Evolutionary conservation across 768 basidiomycete genomes (phyloP).

Genomic region (Gloeostereum incarnatum): DNA sequence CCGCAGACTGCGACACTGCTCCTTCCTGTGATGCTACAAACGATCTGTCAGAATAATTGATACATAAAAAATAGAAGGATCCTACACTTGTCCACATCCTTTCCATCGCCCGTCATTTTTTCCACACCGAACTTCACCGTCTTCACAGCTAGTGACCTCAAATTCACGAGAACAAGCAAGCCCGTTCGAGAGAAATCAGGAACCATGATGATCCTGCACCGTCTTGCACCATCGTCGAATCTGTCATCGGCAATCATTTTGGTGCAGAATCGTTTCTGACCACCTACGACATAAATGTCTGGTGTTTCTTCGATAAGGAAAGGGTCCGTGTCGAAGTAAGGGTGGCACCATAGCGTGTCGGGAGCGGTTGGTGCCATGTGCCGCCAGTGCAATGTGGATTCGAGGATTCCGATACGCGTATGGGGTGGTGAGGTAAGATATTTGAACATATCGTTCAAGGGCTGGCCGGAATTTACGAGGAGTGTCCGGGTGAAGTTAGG

Average conservation of each 20-base stretch:
- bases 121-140: constrained; percentile 49
- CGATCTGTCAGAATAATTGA: no score
- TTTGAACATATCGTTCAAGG: constrained; percentile 91
- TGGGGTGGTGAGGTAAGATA: constrained; percentile 70
- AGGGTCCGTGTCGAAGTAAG: constrained; percentile 80
- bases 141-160: constrained; percentile 65
- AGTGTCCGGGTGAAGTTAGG: constrained; percentile 40
- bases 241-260: constrained; percentile 43
- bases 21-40: no score
- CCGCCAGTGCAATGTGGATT: constrained; percentile 81
- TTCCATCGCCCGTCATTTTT: constrained; percentile 23
- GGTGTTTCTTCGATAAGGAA: constrained; percentile 85
- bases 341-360: constrained; percentile 98
- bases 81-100: not conserved
- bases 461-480: constrained; percentile 86
- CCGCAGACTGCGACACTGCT: no score
- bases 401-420: constrained; percentile 66
- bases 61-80: not conserved
- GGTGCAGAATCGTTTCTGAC: constrained; percentile 79
- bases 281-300: constrained; percentile 87
- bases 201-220: constrained; percentile 69
- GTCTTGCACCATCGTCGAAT: constrained; percentile 22
- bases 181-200: constrained; percentile 79
- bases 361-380: constrained; percentile 99
- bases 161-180: constrained; percentile 67